Evolutionary conservation across 768 basidiomycete species (phyloP).

Genomic region (Tricholoma terreum): DNA sequence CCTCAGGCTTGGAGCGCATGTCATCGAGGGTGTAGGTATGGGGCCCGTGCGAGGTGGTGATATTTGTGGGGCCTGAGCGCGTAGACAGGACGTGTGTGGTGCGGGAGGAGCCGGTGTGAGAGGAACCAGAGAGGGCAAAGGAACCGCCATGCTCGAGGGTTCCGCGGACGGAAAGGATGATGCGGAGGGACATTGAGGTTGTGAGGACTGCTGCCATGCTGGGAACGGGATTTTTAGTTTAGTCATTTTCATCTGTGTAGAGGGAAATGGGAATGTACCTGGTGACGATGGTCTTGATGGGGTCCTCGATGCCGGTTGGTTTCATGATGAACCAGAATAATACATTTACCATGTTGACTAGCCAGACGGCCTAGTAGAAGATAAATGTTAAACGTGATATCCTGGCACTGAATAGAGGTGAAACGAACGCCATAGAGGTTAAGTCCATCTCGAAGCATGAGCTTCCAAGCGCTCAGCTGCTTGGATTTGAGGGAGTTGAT

Average conservation of each 20-base stretch:
- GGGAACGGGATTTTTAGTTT: background rate
- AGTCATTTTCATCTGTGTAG: background rate
- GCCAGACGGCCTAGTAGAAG: conserved; percentile 54
- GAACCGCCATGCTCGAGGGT: conserved; percentile 66
- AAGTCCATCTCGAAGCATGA: conserved; percentile 87
- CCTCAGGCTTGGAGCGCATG: conserved; percentile 46
- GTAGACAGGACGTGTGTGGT: conserved; percentile 51
- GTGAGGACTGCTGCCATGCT: conserved; percentile 86
- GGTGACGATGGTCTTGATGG: conserved; percentile 80
- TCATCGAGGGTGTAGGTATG: conserved; percentile 55
- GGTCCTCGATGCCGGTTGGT: conserved; percentile 58
- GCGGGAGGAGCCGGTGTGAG: conserved; percentile 42
- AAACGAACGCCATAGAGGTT: conserved; percentile 73
- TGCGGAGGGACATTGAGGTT: conserved; percentile 84
- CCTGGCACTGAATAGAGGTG: background rate
- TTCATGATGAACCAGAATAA: conserved; percentile 85
- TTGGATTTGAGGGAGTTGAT: conserved; percentile 55
- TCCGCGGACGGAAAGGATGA: conserved; percentile 81
- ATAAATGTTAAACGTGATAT: background rate
- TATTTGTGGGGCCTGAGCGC: conserved; percentile 40
- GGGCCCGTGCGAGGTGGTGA: conserved; percentile 30
- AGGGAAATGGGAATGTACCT: conserved; percentile 32
- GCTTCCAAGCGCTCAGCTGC: conserved; percentile 67
- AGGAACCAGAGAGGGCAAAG: conserved; percentile 55
- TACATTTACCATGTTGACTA: conserved; percentile 80